Evolutionary conservation across 257 asterid species (phyloP), one percentile per base, ranked within the genome.

Genomic region (Petunia axillaris): DNA sequence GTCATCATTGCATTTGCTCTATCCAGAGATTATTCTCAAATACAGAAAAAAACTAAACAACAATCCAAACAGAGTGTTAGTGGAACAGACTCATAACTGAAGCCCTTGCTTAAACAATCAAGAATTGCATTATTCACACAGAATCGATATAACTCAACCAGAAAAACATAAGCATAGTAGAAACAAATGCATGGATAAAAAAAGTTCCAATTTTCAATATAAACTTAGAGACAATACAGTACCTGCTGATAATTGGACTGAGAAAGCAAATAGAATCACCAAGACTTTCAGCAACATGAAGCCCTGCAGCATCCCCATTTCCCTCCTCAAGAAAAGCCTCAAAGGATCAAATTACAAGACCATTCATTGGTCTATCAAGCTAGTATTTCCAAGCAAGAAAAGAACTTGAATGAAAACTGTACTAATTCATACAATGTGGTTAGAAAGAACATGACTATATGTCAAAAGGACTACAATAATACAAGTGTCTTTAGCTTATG

Each of bases 181-280:
- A 36, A 36, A 75, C 43, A 55, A 66, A 36, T 4, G 37, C 75
- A 73, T 3, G 62, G 44, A 70, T 68, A 76, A 75, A 59, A 63
- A 55, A 64, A n/a, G 79, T 39, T 16, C 75, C 78, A 80, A 63
- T 13, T 3, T 63, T 8, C 8, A 8, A 3, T 16, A 63, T 15
- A 64, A 60, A 82, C 44, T 52, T 66, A 60, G 78, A 0, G 78
- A 75, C 65, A 85, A 44, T 40, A n/a, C 83, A 75, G 83, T 86
- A 94, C 98, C 98, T 86, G 92, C 85, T 89, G 93, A 89, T 89
- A 88, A 89, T 80, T 86, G 96, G 78, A 88, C 71, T 60, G 83
- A 74, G 62, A 86, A 80, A 76, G 79, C 82, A 71, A 79, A 73
- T 63, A 91, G 81, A 78, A 91, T 44, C 64, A 88, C 53, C 75